These are phyloP conservation scores for Boletus pseudo-olivaceus DNA, from an alignment of 768 basidiomycete species.

Conservation along the genomic window DNA sequence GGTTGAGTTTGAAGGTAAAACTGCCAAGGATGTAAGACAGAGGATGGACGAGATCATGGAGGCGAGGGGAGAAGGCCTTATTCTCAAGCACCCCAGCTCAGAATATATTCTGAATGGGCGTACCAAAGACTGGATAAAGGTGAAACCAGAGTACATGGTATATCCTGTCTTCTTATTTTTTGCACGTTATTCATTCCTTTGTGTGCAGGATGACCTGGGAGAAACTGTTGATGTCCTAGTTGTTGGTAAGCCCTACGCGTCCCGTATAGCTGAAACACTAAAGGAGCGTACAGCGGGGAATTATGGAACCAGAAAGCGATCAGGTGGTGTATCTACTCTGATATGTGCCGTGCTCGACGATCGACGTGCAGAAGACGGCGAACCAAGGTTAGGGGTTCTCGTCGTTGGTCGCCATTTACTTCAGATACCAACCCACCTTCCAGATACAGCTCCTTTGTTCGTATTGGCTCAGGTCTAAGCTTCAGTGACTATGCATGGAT, in stretches of 20 bases:
- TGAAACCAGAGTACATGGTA: slow-evolving; percentile 88
- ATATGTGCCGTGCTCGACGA: slow-evolving; percentile 89
- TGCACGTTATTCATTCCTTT: background rate
- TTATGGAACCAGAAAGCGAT: slow-evolving; percentile 82
- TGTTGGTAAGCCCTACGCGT: slow-evolving; percentile 52
- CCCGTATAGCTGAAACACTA: background rate
- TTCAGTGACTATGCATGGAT: slow-evolving; percentile 88
- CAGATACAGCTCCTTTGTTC: slow-evolving; percentile 85
- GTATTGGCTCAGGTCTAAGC: slow-evolving; percentile 86
- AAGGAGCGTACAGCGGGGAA: slow-evolving; percentile 59
- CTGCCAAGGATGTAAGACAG: slow-evolving; percentile 74
- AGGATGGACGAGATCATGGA: slow-evolving; percentile 84
- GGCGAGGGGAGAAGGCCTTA: slow-evolving; percentile 85
- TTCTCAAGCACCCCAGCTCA: slow-evolving; percentile 81
- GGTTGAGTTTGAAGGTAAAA: slow-evolving; percentile 67
- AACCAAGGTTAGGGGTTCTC: slow-evolving; percentile 49
- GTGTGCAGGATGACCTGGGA: slow-evolving; percentile 75
- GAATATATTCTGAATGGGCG: slow-evolving; percentile 85
- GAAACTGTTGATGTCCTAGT: slow-evolving; percentile 92
- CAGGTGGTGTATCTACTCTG: slow-evolving; percentile 85
- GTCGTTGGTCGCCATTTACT: background rate
- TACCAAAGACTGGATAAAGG: slow-evolving; percentile 93
- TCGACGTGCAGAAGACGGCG: slow-evolving; percentile 49
- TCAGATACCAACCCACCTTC: background rate
- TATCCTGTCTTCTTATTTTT: slow-evolving; percentile 2